Conservation (phyloP, 176 grass and related monocot genomes). For the Leersia perrieri region DNA sequence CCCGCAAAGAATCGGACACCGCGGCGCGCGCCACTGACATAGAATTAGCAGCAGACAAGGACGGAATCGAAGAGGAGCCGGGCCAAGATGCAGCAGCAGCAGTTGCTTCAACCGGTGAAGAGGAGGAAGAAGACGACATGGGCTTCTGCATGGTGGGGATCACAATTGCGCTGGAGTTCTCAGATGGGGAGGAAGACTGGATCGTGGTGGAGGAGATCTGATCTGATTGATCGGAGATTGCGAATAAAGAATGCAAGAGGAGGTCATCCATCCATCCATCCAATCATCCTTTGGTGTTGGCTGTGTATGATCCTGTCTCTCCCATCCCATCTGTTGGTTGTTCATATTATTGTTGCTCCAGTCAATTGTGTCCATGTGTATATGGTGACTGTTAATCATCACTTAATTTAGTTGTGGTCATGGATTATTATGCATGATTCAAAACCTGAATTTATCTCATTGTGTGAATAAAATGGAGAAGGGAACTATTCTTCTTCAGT, state of each 20-base stretch:
- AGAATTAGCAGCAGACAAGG: neutral
- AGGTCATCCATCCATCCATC: slow-evolving; percentile 4
- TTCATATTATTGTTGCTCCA: slow-evolving; percentile 35
- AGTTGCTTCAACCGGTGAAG: neutral
- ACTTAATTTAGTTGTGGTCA: slow-evolving; percentile 30
- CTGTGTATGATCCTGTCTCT: neutral
- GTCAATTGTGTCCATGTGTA: slow-evolving; percentile 23
- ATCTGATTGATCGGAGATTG: neutral
- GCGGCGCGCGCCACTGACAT: neutral
- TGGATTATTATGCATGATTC: slow-evolving; percentile 32
- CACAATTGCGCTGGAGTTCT: slow-evolving; percentile 56
- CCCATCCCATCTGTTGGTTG: neutral
- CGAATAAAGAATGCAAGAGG: slow-evolving; percentile 2
- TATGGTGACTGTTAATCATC: slow-evolving; percentile 37
- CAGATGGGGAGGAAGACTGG: slow-evolving; percentile 88
- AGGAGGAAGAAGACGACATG: slow-evolving; percentile 38
- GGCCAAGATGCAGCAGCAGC: neutral
- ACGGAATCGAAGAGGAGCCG: slow-evolving; percentile 30
- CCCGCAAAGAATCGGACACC: neutral
- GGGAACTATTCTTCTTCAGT: slow-evolving; percentile 29
- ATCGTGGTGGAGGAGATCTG: slow-evolving; percentile 76
- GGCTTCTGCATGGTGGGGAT: slow-evolving; percentile 76
- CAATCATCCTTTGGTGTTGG: neutral
- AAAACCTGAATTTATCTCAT: slow-evolving; percentile 11
- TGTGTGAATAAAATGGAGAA: slow-evolving; percentile 48